These are phyloP conservation scores for Colletotrichum sp. DNA, from an alignment of 2,329 filamentous ascomycete genomes.

Conservation along the genomic window DNA sequence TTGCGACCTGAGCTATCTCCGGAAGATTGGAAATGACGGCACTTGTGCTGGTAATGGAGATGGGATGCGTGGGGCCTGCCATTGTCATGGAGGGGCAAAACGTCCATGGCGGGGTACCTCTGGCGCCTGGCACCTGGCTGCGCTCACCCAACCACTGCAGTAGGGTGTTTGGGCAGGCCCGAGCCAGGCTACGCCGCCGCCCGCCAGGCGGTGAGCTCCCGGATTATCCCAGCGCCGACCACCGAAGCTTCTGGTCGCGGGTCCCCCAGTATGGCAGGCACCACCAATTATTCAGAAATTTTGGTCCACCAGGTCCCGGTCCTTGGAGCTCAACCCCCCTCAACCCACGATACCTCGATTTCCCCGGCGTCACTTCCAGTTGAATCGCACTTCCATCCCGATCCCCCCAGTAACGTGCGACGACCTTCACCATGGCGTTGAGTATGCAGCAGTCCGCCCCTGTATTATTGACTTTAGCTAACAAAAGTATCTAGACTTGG, in stretches of 20 bases:
- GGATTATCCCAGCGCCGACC: constrained; percentile 17
- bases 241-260: constrained; percentile 20
- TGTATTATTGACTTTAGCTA: constrained; percentile 28
- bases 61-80: constrained; percentile 9
- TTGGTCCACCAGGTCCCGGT: constrained; percentile 22
- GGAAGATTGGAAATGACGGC: constrained; percentile 14
- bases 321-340: constrained; percentile 22
- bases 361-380: constrained; percentile 5
- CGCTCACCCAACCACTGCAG: not conserved
- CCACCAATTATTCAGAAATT: constrained; percentile 27
- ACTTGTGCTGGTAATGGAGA: constrained; percentile 15
- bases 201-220: constrained; percentile 14
- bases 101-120: constrained; percentile 17
- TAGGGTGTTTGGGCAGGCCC: not conserved
- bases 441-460: constrained; percentile 22
- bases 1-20: not conserved
- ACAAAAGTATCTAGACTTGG: constrained; percentile 67
- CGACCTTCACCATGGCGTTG: constrained; percentile 26
- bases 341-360: constrained; percentile 18
- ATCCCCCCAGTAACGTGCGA: constrained; percentile 10
- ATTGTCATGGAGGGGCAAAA: constrained; percentile 21
- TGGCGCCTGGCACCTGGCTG: not conserved
- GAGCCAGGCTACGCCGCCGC: not conserved
- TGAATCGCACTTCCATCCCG: constrained; percentile 10
- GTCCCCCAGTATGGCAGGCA: constrained; percentile 19